Evolutionary conservation across 139 green algal genomes (phyloP).

Genomic region (Desmodesmus armatus): DNA sequence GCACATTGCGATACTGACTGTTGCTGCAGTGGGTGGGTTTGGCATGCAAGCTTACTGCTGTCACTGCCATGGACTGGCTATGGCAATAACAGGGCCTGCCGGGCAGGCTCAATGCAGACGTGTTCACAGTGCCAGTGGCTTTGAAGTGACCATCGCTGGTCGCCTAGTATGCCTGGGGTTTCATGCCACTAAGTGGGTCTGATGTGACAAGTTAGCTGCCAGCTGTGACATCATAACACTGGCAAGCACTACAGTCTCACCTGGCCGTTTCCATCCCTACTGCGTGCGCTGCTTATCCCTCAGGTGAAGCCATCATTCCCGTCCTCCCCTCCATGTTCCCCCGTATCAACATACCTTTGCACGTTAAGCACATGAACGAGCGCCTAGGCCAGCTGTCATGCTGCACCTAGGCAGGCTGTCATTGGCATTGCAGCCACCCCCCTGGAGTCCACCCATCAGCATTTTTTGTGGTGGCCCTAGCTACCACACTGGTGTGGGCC

Average conservation of each 20-base stretch:
- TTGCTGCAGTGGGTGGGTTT: background rate
- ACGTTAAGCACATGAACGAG: constrained; percentile 32
- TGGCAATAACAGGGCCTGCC: too few relatives aligned
- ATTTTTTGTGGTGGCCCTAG: constrained; percentile 1
- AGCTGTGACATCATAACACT: background rate
- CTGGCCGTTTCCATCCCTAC: background rate
- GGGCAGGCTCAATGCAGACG: background rate
- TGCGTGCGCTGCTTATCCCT: too few relatives aligned
- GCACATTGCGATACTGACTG: background rate
- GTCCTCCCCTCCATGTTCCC: background rate
- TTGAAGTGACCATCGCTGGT: background rate
- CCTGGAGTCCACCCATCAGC: background rate
- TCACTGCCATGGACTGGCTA: too few relatives aligned
- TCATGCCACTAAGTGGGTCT: too few relatives aligned
- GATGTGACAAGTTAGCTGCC: too few relatives aligned
- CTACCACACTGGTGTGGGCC: background rate
- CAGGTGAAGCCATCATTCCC: background rate
- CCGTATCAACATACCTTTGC: background rate
- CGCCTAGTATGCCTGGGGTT: too few relatives aligned
- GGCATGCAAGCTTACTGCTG: too few relatives aligned
- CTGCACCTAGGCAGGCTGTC: constrained; percentile 11
- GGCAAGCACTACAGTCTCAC: too few relatives aligned
- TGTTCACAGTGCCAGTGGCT: background rate
- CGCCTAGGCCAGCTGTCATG: constrained; percentile 20
- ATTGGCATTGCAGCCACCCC: constrained; percentile 16